phyloP scores from a whole-genome alignment of 2,329 filamentous ascomycete genomes.

The Scorias spongiosa region DNA sequence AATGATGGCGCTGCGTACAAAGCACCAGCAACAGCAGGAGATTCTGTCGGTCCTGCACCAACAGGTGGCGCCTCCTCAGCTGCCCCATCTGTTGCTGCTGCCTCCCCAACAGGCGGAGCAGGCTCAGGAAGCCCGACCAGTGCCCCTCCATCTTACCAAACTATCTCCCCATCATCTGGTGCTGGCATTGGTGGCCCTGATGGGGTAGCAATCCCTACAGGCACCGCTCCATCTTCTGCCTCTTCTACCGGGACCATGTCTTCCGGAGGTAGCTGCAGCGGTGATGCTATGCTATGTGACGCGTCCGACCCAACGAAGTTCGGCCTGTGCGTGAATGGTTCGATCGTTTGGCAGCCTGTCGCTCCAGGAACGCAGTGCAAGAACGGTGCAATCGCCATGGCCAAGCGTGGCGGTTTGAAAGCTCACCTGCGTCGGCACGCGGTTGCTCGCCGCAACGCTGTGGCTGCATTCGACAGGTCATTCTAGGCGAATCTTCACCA shows the following conservation, averaged over 20 bases:
- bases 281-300: conserved; percentile 26
- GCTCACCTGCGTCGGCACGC: neutral
- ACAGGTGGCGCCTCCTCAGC: conserved; percentile 12
- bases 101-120: conserved; percentile 1
- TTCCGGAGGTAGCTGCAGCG: conserved; percentile 15
- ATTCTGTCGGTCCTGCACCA: neutral
- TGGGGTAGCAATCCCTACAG: conserved; percentile 1
- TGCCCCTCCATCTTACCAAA: conserved; percentile 1
- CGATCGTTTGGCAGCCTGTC: conserved; percentile 25
- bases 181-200: conserved; percentile 4
- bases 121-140: conserved; percentile 1
- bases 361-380: conserved; percentile 29
- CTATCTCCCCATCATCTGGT: conserved; percentile 3
- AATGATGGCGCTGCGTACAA: conserved; percentile 3
- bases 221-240: conserved; percentile 1
- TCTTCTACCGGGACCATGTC: conserved; percentile 2
- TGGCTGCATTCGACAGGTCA: neutral
- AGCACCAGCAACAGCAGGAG: neutral
- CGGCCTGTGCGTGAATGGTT: conserved; percentile 28
- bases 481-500: too few relatives aligned
- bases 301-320: conserved; percentile 20
- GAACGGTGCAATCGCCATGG: conserved; percentile 24
- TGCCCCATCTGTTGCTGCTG: conserved; percentile 19
- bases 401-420: neutral
- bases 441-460: neutral